Base-by-base conservation (phyloP, 1,284 basidiomycete species). In the Pulveroboletus sp. region DNA sequence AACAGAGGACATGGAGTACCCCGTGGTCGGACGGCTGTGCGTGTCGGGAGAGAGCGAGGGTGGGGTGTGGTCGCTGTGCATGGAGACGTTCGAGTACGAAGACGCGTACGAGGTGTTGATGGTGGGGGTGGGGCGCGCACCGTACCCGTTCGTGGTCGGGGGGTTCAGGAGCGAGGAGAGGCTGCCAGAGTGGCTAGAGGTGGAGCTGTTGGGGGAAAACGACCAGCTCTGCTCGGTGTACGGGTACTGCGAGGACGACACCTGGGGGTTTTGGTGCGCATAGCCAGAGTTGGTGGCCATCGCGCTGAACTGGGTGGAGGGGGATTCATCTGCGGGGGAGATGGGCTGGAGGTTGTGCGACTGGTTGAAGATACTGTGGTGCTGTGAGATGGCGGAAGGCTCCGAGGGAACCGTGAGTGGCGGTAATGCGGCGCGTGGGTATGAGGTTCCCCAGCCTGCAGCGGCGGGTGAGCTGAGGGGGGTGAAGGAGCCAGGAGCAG, bases 371-470 rank as follows among this genome's bases (percentile, higher is more conserved):
- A 87, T 75, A 67, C 66, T 64, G 55, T 72, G 76, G 64, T 78
- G 78, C 65, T 84, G 81, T 3, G 82, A 78, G 52, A 86, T 71
- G 54, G 82, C 75, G 15, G 84, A 79, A 22, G 86, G 78, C 54
- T 89, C 87, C 28, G 86, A 84, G 42, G 91, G 91, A 40, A 92
- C 88, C 48, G 84, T 90, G 53, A 92, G 80, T n/a, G 90, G 90
- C 25, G 90, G 90, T 47, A 92, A 77, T 40, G 86, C 82, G 48
- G 82, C 78, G 26, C 89, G 72, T 47, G 82, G 75, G 74, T 89
- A 89, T 53, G 67, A 78, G 48, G 78, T 76, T 53, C 77, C 77
- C 86, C 86, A 89, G 57, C 80, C 79, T 43, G 79, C 66, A 43
- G 79, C 74, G 53, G 75, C 76, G 49, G 78, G 76, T 63, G 86